These are phyloP conservation scores for Cyclostephanos invisitatus DNA, from an alignment of 108 stramenopile genomes.

Conservation along the genomic window DNA sequence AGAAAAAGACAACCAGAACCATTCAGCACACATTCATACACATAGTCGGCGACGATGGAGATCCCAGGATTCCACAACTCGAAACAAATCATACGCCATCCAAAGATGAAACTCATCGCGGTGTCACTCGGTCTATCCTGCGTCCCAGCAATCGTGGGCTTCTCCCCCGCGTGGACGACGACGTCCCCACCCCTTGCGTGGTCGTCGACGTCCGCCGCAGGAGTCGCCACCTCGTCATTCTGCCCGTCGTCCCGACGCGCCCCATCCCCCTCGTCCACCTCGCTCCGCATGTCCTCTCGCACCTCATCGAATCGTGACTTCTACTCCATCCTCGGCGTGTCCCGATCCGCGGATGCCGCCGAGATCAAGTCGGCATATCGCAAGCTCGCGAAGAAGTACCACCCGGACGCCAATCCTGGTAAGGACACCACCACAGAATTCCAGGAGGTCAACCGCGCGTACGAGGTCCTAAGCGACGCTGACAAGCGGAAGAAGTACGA, in stretches of 20 bases:
- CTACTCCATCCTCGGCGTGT: constrained; percentile 78
- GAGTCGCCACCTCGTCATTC: constrained; percentile 7
- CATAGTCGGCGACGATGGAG: constrained; percentile 1
- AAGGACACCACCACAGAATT: constrained; percentile 79
- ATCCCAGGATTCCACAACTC: background rate
- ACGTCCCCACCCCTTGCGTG: constrained; percentile 5
- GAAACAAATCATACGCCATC: background rate
- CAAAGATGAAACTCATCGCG: constrained; percentile 26
- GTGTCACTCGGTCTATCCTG: constrained; percentile 26
- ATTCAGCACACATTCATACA: too few species aligned
- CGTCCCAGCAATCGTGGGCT: constrained; percentile 31
- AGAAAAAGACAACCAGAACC: too few species aligned
- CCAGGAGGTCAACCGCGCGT: constrained; percentile 84
- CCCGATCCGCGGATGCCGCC: constrained; percentile 59
- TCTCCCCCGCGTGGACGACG: constrained; percentile 31
- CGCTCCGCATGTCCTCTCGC: constrained; percentile 75
- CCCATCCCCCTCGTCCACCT: constrained; percentile 31
- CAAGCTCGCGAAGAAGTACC: constrained; percentile 79
- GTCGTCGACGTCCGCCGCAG: background rate
- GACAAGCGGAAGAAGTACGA: constrained; percentile 87
- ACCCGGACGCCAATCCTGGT: constrained; percentile 85
- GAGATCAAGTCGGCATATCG: constrained; percentile 91
- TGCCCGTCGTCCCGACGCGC: constrained; percentile 4
- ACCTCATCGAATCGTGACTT: constrained; percentile 67
- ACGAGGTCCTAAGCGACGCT: constrained; percentile 89